Percentiles rank a stretch among this genome's conserved stretches.
phyloP scores from a whole-genome alignment of 1,284 basidiomycete species.

The Albatrellus sp. region DNA sequence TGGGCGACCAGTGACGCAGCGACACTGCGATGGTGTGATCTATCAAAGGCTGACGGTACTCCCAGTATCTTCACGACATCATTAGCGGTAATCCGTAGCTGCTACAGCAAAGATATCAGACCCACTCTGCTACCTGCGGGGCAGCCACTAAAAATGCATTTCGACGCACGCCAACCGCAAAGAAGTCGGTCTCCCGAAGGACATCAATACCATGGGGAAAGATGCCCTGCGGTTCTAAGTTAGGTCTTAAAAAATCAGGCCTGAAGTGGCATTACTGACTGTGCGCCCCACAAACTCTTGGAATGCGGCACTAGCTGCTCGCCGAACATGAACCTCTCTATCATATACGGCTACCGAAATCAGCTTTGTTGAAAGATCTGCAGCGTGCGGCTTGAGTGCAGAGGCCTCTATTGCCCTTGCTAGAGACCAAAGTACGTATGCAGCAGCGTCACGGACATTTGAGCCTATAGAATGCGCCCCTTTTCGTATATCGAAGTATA shows the following conservation, averaged over 20 bases:
- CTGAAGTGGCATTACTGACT: conserved; percentile 32
- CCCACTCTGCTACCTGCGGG: conserved; percentile 75
- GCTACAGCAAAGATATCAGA: conserved; percentile 11
- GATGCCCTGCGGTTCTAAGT: conserved; percentile 40
- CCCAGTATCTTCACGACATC: conserved; percentile 33
- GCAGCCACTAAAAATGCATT: conserved; percentile 80
- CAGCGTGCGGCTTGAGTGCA: conserved; percentile 51
- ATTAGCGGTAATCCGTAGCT: background rate
- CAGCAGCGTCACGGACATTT: conserved; percentile 88
- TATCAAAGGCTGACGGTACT: conserved; percentile 65
- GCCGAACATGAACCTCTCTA: conserved; percentile 88
- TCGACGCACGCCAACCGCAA: conserved; percentile 77
- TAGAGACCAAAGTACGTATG: conserved; percentile 93
- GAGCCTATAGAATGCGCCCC: conserved; percentile 90
- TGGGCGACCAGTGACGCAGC: conserved; percentile 81
- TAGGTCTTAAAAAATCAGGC: conserved; percentile 1
- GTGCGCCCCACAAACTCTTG: conserved; percentile 95
- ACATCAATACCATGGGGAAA: conserved; percentile 94
- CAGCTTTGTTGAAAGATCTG: conserved; percentile 57
- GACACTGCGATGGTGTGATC: conserved; percentile 69
- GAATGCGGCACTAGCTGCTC: conserved; percentile 95
- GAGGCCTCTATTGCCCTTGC: conserved; percentile 63
- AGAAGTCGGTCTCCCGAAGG: conserved; percentile 87
- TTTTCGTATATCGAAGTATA: conserved; percentile 87
- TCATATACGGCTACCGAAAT: conserved; percentile 80